A percentile compares a stretch with the other conserved stretches of the same genome.
Evolutionary conservation across 2,329 filamentous ascomycete genomes (phyloP).

Genomic region (Claviceps arundinis): DNA sequence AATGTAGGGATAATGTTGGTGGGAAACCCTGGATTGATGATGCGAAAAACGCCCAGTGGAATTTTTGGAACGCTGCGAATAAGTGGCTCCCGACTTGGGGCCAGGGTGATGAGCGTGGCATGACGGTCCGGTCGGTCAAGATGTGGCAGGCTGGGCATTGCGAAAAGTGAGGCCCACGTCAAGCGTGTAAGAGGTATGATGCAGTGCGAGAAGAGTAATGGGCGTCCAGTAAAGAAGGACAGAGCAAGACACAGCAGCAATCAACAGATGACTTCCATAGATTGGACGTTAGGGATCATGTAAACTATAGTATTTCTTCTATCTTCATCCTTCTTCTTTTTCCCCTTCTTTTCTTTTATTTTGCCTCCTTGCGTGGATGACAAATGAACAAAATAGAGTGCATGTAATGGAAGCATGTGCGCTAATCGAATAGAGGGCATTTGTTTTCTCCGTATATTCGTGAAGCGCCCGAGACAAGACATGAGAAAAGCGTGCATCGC

Average conservation of each 20-base stretch:
- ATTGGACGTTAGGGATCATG: too few relatives aligned
- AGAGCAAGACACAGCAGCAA: too few relatives aligned
- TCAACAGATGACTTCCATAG: too few relatives aligned
- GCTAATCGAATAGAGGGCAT: not conserved
- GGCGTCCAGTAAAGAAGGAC: too few relatives aligned
- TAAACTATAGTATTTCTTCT: too few relatives aligned
- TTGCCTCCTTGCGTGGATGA: not conserved
- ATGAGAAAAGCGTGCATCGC: not conserved
- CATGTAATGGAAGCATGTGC: not conserved
- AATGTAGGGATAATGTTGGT: conserved; percentile 24
- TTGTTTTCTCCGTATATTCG: not conserved
- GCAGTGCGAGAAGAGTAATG: too few relatives aligned
- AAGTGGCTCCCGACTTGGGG: conserved; percentile 36
- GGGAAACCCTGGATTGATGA: conserved; percentile 34
- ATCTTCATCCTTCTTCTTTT: not conserved
- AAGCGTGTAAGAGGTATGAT: too few relatives aligned
- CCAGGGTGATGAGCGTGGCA: conserved; percentile 25
- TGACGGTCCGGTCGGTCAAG: conserved; percentile 32
- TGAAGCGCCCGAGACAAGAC: not conserved
- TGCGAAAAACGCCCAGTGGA: conserved; percentile 22
- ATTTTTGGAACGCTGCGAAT: conserved; percentile 28
- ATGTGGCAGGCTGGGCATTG: conserved; percentile 28
- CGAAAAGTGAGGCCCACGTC: not conserved
- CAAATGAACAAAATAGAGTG: not conserved
- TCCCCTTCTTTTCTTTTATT: not conserved